A percentile compares a stretch with the other conserved stretches of the same genome.
These are phyloP conservation scores for Sporothrix pallida DNA, from an alignment of 2,329 filamentous ascomycete species.

Conservation along the genomic window DNA sequence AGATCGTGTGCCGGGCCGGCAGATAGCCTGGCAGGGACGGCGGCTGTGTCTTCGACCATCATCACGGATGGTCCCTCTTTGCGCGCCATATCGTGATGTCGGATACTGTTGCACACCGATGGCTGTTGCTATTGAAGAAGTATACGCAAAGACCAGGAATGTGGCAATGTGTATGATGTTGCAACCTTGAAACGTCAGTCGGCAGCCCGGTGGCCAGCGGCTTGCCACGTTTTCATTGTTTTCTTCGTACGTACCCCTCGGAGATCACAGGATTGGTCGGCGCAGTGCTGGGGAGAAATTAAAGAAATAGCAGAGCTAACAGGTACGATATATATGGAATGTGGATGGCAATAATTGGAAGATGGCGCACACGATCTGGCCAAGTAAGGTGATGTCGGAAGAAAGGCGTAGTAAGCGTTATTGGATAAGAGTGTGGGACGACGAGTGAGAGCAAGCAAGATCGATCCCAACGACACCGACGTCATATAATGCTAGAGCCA, in stretches of 20 bases:
- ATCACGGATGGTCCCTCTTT: not conserved
- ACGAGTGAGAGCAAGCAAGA: not conserved
- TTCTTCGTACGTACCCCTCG: slow-evolving; percentile 29
- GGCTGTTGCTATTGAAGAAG: not conserved
- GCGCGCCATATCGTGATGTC: slow-evolving; percentile 1
- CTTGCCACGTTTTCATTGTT: slow-evolving; percentile 19
- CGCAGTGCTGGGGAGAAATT: not conserved
- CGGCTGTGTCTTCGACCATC: not conserved
- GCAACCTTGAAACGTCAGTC: slow-evolving; percentile 19
- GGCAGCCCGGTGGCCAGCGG: slow-evolving; percentile 19
- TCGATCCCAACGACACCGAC: slow-evolving; percentile 19
- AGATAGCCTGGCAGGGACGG: slow-evolving; percentile 8
- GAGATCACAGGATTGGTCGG: not conserved
- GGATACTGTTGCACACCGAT: not conserved
- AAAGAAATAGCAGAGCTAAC: not conserved
- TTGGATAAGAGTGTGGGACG: not conserved
- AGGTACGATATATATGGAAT: not conserved
- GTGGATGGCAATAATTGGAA: not conserved
- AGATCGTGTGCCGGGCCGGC: slow-evolving; percentile 46
- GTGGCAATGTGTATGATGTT: not conserved
- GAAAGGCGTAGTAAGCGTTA: too few species aligned
- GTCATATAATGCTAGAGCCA: not conserved
- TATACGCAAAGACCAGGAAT: not conserved
- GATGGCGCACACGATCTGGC: not conserved
- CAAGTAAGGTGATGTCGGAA: not conserved